phyloP scores from a whole-genome alignment of 2,329 filamentous ascomycete species.

The Aureobasidium musti region DNA sequence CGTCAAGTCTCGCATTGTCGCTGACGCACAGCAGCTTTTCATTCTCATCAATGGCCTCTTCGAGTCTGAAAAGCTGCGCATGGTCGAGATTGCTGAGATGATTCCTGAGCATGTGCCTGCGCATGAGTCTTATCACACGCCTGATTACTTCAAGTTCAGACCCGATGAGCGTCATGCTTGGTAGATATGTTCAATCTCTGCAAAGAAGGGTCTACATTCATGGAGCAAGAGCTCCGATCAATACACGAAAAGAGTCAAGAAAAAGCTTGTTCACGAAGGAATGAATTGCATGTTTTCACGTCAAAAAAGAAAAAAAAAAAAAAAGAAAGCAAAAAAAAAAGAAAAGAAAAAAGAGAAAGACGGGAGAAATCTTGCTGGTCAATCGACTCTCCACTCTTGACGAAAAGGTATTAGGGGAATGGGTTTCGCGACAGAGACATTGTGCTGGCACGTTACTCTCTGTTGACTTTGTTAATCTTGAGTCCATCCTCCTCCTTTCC shows the following conservation, averaged over 20 bases:
- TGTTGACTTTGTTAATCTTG: neutral
- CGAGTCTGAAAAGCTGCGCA: constrained; percentile 17
- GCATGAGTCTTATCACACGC: constrained; percentile 3
- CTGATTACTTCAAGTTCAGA: constrained; percentile 22
- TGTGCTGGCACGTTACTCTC: constrained; percentile 3
- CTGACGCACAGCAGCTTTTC: constrained; percentile 22
- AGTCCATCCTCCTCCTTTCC: neutral
- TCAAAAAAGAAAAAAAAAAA: neutral
- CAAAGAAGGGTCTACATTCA: neutral
- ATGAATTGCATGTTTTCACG: neutral
- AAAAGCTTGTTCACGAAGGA: neutral
- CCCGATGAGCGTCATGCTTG: constrained; percentile 10
- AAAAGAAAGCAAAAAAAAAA: too few species aligned
- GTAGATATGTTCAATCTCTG: neutral
- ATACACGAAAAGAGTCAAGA: neutral
- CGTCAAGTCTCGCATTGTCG: constrained; percentile 1
- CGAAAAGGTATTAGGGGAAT: neutral
- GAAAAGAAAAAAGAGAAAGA: too few species aligned
- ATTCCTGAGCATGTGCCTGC: neutral
- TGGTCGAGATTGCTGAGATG: constrained; percentile 8
- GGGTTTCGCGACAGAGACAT: neutral
- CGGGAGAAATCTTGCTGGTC: neutral
- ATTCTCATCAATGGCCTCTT: constrained; percentile 22
- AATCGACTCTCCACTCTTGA: neutral
- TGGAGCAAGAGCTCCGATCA: neutral